Percentiles rank a stretch among this genome's conserved stretches.
Conservation (phyloP, 1,284 basidiomycete species). For the Trametes polyzona region DNA sequence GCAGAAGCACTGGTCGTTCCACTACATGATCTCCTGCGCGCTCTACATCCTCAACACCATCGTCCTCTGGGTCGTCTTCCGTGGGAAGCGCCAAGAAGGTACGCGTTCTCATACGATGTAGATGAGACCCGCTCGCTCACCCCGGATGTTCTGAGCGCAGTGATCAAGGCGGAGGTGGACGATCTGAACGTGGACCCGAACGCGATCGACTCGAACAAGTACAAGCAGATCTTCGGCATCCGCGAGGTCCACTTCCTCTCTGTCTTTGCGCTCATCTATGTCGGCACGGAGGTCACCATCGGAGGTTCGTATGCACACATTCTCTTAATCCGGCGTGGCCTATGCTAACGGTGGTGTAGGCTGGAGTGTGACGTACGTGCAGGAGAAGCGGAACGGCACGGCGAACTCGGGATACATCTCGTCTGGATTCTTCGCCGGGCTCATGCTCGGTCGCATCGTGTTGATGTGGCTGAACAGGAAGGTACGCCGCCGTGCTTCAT, state of each 20-base stretch:
- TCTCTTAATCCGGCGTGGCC: background rate
- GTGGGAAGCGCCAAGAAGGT: slow-evolving; percentile 56
- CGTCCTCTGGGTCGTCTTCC: slow-evolving; percentile 54
- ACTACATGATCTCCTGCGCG: slow-evolving; percentile 62
- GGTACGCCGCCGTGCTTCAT: slow-evolving; percentile 36
- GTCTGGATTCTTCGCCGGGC: slow-evolving; percentile 46
- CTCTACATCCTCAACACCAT: slow-evolving; percentile 51
- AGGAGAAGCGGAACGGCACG: slow-evolving; percentile 37
- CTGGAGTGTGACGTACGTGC: slow-evolving; percentile 35
- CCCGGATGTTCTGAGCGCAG: background rate
- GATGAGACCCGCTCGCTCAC: background rate
- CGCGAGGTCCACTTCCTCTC: slow-evolving; percentile 61
- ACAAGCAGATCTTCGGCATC: slow-evolving; percentile 58
- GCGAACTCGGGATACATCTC: slow-evolving; percentile 41
- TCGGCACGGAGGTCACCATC: slow-evolving; percentile 69
- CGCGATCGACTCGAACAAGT: slow-evolving; percentile 46
- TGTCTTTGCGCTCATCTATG: slow-evolving; percentile 67
- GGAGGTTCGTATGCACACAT: slow-evolving; percentile 44
- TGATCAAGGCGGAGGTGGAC: slow-evolving; percentile 41
- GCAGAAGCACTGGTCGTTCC: slow-evolving; percentile 57
- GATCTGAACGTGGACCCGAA: slow-evolving; percentile 41
- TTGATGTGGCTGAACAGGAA: slow-evolving; percentile 63
- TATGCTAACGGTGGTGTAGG: background rate
- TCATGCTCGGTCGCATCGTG: slow-evolving; percentile 57
- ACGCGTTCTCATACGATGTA: background rate